Evolutionary conservation across 768 basidiomycete species (phyloP).

Genomic region (Russula sp.): DNA sequence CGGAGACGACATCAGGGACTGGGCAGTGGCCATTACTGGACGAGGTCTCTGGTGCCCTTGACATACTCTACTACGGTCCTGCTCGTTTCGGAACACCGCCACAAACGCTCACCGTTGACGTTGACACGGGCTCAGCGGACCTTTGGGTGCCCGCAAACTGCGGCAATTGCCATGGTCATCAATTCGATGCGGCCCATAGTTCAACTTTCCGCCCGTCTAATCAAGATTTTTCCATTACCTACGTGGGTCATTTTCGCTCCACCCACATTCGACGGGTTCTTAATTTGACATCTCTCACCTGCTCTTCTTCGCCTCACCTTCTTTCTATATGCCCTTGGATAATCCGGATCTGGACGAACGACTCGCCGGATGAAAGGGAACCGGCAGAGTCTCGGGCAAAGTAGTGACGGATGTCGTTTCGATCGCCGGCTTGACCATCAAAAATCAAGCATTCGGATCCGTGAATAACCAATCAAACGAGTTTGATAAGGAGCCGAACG

Average conservation of each 20-base stretch:
- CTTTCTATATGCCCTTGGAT: too few species aligned
- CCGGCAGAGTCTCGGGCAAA: constrained; percentile 50
- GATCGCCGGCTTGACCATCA: constrained; percentile 45
- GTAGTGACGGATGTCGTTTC: constrained; percentile 51
- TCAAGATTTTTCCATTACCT: constrained; percentile 41
- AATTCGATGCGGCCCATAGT: constrained; percentile 44
- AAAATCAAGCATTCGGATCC: constrained; percentile 55
- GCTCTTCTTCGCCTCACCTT: too few species aligned
- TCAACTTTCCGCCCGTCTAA: constrained; percentile 41
- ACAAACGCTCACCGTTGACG: constrained; percentile 53
- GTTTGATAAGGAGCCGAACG: constrained; percentile 50
- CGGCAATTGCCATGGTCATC: constrained; percentile 38
- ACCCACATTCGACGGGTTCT: neutral
- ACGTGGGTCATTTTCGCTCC: constrained; percentile 44
- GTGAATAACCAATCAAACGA: constrained; percentile 47
- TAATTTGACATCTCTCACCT: neutral
- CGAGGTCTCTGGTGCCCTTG: constrained; percentile 40
- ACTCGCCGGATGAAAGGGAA: constrained; percentile 40
- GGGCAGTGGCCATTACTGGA: constrained; percentile 39
- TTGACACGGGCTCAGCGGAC: constrained; percentile 70
- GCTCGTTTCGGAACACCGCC: constrained; percentile 53
- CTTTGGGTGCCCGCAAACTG: constrained; percentile 54
- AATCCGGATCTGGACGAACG: too few species aligned
- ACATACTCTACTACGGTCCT: constrained; percentile 50
- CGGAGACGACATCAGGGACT: constrained; percentile 18